Evolutionary conservation across 1,284 basidiomycete genomes (phyloP), one percentile per base, ranked within the genome.

Genomic region (Trametes versicolor): DNA sequence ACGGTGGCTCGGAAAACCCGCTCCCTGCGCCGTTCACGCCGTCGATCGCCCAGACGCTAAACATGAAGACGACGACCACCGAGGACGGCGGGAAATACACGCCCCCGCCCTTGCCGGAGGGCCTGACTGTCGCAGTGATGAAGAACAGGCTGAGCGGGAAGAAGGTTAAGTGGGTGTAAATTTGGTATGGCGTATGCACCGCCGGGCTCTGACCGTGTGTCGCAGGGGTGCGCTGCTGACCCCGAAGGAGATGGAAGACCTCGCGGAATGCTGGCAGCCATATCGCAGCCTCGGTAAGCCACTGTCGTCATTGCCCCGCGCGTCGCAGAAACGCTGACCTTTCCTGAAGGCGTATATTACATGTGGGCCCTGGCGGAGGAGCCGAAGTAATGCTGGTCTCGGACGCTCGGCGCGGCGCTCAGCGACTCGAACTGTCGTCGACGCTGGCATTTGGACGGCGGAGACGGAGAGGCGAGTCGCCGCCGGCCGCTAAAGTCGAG

Each of bases 201-300:
- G 27, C 34, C 27, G 49, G 23, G 9, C 27, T 15, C 53, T 57
- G 37, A 65, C 34, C 49, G 23, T 47, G 17, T 27, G 36, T 67
- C 32, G 34, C 70, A 95, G 93, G 72, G 92, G 92, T 32, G 88
- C 87, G 2, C 85, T 95, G 67, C 80, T 96, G 63, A 91, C 92
- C 0, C 93, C 94, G 3, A 80, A 83, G 37, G 94, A 97, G 79
- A 96, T 96, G 94, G 87, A 91, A 69, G 85, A 83, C 29, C 78
- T 97, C 60, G 94, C 94, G 2, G 85, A 87, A 53, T 73, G 79
- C 19, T 96, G 94, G 94, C 84, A 82, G 71, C 95, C 95, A 2
- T 97, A 93, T 74, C 81, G 93, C 65, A 92, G 90, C 70, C 68
- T 95, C 37, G 93, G 91, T 90, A 71, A 57, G 84, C 58, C 2